Percentiles rank a stretch among this genome's conserved stretches.
Evolutionary conservation across 1,284 basidiomycete species (phyloP).

Genomic region (Trametes pubescens): DNA sequence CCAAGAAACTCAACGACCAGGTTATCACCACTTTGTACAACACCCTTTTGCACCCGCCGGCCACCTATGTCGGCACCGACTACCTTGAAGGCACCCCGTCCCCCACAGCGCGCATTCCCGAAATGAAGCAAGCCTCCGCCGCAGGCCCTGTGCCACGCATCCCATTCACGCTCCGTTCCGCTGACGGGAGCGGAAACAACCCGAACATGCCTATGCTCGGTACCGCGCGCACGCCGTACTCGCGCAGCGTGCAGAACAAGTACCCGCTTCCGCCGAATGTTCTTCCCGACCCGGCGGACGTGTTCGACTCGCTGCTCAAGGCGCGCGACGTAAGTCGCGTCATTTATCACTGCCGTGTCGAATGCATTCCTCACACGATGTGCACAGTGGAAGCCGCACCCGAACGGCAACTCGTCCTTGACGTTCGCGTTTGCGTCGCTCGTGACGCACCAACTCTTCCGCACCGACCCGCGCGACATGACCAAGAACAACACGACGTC

Average conservation of each 20-base stretch:
- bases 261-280: conserved; percentile 51
- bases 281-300: conserved; percentile 71
- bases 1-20: conserved; percentile 57
- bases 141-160: conserved; percentile 25
- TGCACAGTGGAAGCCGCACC: conserved; percentile 27
- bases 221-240: conserved; percentile 78
- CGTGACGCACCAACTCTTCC: conserved; percentile 79
- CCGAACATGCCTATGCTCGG: conserved; percentile 75
- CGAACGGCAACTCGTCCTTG: conserved; percentile 61
- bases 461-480: conserved; percentile 62
- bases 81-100: conserved; percentile 20
- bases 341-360: not conserved
- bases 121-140: conserved; percentile 7
- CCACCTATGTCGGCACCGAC: conserved; percentile 66
- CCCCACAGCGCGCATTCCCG: conserved; percentile 10
- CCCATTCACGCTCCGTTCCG: conserved; percentile 61
- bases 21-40: conserved; percentile 72
- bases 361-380: not conserved
- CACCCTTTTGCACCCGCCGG: conserved; percentile 79
- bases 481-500: conserved; percentile 74
- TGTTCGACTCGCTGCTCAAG: conserved; percentile 78
- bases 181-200: conserved; percentile 82
- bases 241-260: conserved; percentile 70
- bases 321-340: conserved; percentile 48
- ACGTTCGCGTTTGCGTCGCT: conserved; percentile 84